These are phyloP conservation scores for Ramaria sp. DNA, from an alignment of 768 basidiomycete species.

Conservation along the genomic window DNA sequence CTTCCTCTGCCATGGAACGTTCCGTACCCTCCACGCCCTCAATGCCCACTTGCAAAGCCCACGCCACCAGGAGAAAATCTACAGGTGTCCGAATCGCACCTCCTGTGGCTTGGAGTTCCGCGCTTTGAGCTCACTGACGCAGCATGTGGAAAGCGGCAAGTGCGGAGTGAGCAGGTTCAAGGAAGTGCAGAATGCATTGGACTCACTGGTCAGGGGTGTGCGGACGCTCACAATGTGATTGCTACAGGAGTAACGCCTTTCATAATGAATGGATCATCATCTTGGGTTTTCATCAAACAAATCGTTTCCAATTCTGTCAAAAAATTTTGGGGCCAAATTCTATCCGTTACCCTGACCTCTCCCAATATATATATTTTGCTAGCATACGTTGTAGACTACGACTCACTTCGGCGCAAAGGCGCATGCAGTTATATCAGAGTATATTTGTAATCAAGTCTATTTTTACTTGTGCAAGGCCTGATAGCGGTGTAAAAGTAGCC, in stretches of 20 bases:
- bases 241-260: not conserved
- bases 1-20: conserved; percentile 43
- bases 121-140: conserved; percentile 46
- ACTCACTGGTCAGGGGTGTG: conserved; percentile 17
- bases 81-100: conserved; percentile 35
- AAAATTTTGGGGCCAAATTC: too few relatives aligned
- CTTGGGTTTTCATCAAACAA: too few relatives aligned
- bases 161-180: conserved; percentile 46
- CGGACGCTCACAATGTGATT: not conserved
- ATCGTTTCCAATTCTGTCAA: too few relatives aligned
- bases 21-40: conserved; percentile 30
- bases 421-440: too few relatives aligned
- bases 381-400: too few relatives aligned
- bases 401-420: too few relatives aligned
- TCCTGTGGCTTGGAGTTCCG: conserved; percentile 33
- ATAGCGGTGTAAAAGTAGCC: too few relatives aligned
- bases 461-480: too few relatives aligned
- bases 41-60: conserved; percentile 61
- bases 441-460: too few relatives aligned
- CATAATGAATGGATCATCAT: too few relatives aligned
- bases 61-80: conserved; percentile 39
- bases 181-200: conserved; percentile 28
- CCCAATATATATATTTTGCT: too few relatives aligned
- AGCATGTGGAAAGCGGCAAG: conserved; percentile 53
- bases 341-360: too few relatives aligned